Evolutionary conservation across 306 rosid species (phyloP).

Genomic region (barrel medic (Medicago truncatula)): DNA sequence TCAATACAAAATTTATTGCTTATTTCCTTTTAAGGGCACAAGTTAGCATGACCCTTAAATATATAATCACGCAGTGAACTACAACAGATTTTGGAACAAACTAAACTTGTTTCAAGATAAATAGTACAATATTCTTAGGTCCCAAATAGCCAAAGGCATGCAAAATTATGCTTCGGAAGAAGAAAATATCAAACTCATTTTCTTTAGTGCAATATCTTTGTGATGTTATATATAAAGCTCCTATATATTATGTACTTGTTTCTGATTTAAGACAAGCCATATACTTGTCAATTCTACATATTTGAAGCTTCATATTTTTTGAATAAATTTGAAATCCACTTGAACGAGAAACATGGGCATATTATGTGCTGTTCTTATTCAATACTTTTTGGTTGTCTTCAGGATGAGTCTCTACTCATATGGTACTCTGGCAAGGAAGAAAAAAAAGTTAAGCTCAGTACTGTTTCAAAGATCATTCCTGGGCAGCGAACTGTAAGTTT

Average conservation of each 20-base stretch:
- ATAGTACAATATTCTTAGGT: neutral
- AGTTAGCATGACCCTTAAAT: too few relatives aligned
- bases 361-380: constrained; percentile 41
- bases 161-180: constrained; percentile 21
- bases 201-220: constrained; percentile 17
- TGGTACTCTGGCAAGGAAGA: constrained; percentile 96
- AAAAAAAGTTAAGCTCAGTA: constrained; percentile 74
- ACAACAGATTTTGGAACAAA: constrained; percentile 15
- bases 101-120: constrained; percentile 19
- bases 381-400: constrained; percentile 42
- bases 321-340: constrained; percentile 16
- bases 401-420: constrained; percentile 85
- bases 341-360: constrained; percentile 26
- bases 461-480: constrained; percentile 85
- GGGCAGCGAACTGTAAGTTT: constrained; percentile 98
- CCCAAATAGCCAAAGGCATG: constrained; percentile 20
- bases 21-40: too few relatives aligned
- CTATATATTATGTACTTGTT: constrained; percentile 17
- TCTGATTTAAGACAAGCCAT: constrained; percentile 39
- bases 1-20: too few relatives aligned
- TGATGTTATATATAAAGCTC: constrained; percentile 8
- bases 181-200: constrained; percentile 31
- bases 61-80: constrained; percentile 7
- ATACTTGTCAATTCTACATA: constrained; percentile 27
- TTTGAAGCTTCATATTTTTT: constrained; percentile 6